Evolutionary conservation across 345 rosid species (phyloP).

Genomic region (Linum usitatissimum): DNA sequence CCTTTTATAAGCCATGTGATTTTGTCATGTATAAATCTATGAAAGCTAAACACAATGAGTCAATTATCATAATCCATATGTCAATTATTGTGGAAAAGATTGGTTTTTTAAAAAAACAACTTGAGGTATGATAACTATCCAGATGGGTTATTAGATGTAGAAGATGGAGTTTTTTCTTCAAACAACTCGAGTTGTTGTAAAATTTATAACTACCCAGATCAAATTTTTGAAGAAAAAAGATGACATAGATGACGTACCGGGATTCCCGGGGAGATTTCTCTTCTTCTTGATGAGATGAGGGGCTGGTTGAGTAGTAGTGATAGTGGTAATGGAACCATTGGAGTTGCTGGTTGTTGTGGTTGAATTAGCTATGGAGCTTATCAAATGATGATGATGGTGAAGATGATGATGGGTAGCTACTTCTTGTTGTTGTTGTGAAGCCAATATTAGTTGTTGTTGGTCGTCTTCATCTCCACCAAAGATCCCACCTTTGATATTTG

Average conservation of each 20-base stretch:
- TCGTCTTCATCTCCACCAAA: constrained; percentile 17
- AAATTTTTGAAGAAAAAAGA: background rate
- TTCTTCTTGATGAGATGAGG: constrained; percentile 23
- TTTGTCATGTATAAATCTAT: background rate
- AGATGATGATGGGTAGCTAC: constrained; percentile 7
- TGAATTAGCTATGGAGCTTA: constrained; percentile 20
- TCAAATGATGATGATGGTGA: constrained; percentile 2
- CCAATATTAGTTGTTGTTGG: background rate
- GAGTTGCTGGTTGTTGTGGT: constrained; percentile 7
- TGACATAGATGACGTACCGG: constrained; percentile 15
- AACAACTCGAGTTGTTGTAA: background rate
- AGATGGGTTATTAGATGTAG: no score
- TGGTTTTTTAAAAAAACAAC: no score
- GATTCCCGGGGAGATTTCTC: constrained; percentile 38
- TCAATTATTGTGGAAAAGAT: background rate
- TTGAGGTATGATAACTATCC: no score
- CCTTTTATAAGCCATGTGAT: background rate
- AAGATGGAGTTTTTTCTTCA: no score
- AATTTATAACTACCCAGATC: background rate
- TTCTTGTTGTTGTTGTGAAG: background rate
- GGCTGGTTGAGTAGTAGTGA: background rate
- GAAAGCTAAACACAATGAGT: background rate
- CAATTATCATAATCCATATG: background rate
- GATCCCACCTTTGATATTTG: constrained; percentile 28
- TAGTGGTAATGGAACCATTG: constrained; percentile 20